Evolutionary conservation across 768 basidiomycete genomes (phyloP), one percentile per base, ranked within the genome.

Genomic region (Pleurotus tuber-regium): DNA sequence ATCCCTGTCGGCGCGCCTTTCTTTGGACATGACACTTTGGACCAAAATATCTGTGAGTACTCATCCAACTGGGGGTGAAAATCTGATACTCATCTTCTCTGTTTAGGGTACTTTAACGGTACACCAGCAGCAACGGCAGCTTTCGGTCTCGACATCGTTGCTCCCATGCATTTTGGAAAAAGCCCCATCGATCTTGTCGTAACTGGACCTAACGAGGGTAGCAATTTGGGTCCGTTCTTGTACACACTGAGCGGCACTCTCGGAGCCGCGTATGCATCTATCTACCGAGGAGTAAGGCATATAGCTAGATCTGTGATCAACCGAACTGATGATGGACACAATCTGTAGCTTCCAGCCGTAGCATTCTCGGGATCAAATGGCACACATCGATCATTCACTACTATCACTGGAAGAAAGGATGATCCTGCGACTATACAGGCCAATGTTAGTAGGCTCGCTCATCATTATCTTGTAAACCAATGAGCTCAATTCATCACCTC

Each of bases 221-320:
- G 50, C 12, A 67, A 67, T 48, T 55, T 54, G 26, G 66, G 64
- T 0, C 64, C 63, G 2, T 66, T 66, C 53, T 30, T 63, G 41
- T 67, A 57, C 51, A 67, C 64, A 1, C 54, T 66, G 18, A 64
- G 63, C 42, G 64, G 66, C 10, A 66, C 66, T 4, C 59, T 67
- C 21, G 66, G 64, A 12, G 66, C 63, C 12, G 56, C 66, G 5
- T 66, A 66, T 52, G 54, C 54, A 3, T 46, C 63, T 12, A 59
- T 66, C 10, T 63, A 67, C 36, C 55, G 63, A 24, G 64, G 63
- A 10, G 64, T 67, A 40, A 50, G 62, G 36, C 2, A 11, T 19
- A 16, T 33, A 18, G 12, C 36, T 26, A 14, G 19, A 12, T n/a
- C 47, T 35, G 19, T 50, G 14, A 47, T 18, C 18, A 11, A 24